These are phyloP conservation scores for Radiomyces spectabilis DNA, from an alignment of 192 early-diverging fungal genomes.

Conservation along the genomic window DNA sequence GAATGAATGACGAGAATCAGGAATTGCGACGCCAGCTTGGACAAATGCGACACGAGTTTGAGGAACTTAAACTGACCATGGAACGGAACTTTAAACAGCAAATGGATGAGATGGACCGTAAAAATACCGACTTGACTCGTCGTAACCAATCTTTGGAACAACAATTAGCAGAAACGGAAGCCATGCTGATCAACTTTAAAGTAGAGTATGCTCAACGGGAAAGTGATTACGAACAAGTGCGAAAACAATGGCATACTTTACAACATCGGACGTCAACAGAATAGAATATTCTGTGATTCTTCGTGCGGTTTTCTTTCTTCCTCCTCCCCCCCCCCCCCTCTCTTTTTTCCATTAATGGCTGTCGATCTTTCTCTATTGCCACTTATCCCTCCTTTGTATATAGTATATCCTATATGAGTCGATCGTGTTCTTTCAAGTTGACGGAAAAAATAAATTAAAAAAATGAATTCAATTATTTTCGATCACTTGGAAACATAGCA, in stretches of 20 bases:
- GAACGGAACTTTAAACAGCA: constrained; percentile 58
- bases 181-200: constrained; percentile 66
- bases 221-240: constrained; percentile 62
- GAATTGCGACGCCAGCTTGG: constrained; percentile 44
- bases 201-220: constrained; percentile 78
- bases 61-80: constrained; percentile 39
- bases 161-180: constrained; percentile 57
- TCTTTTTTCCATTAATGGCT: not conserved
- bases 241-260: constrained; percentile 38
- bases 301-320: not conserved
- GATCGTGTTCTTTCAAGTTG: not conserved
- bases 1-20: constrained; percentile 42
- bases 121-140: constrained; percentile 72
- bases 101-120: constrained; percentile 68
- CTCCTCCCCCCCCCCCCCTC: not conserved
- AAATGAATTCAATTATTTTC: too few species aligned
- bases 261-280: not conserved
- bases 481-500: too few species aligned
- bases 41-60: constrained; percentile 50
- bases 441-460: too few species aligned
- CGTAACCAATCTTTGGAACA: constrained; percentile 58
- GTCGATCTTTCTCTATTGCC: not conserved
- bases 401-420: not conserved
- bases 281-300: not conserved
- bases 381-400: too few species aligned